Evolutionary conservation across 2,329 filamentous ascomycete species (phyloP).

Genomic region (Nemania sp.): DNA sequence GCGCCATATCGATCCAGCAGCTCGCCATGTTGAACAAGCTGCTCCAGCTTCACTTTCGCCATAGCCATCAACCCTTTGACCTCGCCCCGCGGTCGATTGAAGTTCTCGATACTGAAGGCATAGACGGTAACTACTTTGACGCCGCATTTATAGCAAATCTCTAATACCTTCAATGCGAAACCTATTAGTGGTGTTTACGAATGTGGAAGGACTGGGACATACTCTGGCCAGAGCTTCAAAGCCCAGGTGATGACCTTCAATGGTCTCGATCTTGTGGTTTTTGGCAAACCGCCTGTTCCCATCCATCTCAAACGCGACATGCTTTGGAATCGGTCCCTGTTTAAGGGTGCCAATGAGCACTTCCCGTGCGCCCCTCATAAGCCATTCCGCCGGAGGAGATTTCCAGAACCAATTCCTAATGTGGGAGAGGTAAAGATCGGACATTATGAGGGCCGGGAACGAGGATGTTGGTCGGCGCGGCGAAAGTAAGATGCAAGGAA

Average conservation of each 20-base stretch:
- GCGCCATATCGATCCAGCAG: slow-evolving; percentile 93
- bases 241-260: slow-evolving; percentile 94
- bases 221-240: slow-evolving; percentile 94
- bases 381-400: slow-evolving; percentile 93
- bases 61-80: slow-evolving; percentile 98
- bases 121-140: slow-evolving; percentile 98
- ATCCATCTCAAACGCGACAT: slow-evolving; percentile 99
- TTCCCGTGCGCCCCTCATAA: slow-evolving; percentile 81
- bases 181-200: slow-evolving; percentile 37
- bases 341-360: slow-evolving; percentile 87
- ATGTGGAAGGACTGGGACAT: slow-evolving; percentile 51
- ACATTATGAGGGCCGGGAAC: slow-evolving; percentile 56
- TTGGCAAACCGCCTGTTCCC: slow-evolving; percentile 94
- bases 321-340: slow-evolving; percentile 91
- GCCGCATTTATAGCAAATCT: slow-evolving; percentile 97
- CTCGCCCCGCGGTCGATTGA: slow-evolving; percentile 95
- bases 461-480: slow-evolving; percentile 6
- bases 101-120: slow-evolving; percentile 99
- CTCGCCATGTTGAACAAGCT: slow-evolving; percentile 92
- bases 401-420: slow-evolving; percentile 78
- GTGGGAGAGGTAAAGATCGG: slow-evolving; percentile 64
- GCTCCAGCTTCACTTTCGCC: slow-evolving; percentile 92
- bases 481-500: slow-evolving; percentile 12
- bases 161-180: slow-evolving; percentile 74
- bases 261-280: slow-evolving; percentile 91